Evolutionary conservation across 306 rosid genomes (phyloP), one percentile per base, ranked within the genome.

Genomic region (Erythrophleum fordii): DNA sequence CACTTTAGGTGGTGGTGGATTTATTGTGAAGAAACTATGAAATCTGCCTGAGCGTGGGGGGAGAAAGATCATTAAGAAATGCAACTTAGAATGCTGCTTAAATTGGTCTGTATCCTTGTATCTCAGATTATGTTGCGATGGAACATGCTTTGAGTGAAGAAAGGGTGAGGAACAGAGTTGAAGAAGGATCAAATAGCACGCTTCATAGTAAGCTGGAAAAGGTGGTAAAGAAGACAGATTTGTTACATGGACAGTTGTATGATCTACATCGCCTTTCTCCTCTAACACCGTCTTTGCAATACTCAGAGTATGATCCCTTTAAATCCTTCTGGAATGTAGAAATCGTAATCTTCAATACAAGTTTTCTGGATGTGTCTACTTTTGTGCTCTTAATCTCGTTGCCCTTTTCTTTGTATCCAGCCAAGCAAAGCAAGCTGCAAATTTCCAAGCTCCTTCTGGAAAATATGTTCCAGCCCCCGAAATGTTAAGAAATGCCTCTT

Each of bases 271-370:
- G 42, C 86, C 67, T 85, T 79, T 56, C 84, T 8, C 90, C 88
- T 18, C 20, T 73, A 69, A 78, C 90, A 5, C 90, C 90, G 31
- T 75, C 88, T 20, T 75, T 87, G 52, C 85, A 73, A 46, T 71
- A 70, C 73, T 85, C 84, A 8, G 80, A 75, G 92, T 91, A 85
- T 75, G 85, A 44, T 48, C 80, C 46, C 49, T 16, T 51, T 58
- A 37, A 26, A n/a, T 26, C 65, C 42, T 16, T 41, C 29, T 48
- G 20, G 60, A 66, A 58, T 59, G 68, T 55, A 39, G 37, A 55
- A 53, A n/a, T n/a, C 58, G 39, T 26, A 69, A 69, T 69, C 67
- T 65, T 28, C 17, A 48, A 58, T 28, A 53, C 35, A 26, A n/a
- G 25, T 69, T 44, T 28, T 44, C 59, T 8, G 53, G 34, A 58